Evolutionary conservation across 352 stramenopile species (phyloP).

Genomic region (Plasmopara viticola): DNA sequence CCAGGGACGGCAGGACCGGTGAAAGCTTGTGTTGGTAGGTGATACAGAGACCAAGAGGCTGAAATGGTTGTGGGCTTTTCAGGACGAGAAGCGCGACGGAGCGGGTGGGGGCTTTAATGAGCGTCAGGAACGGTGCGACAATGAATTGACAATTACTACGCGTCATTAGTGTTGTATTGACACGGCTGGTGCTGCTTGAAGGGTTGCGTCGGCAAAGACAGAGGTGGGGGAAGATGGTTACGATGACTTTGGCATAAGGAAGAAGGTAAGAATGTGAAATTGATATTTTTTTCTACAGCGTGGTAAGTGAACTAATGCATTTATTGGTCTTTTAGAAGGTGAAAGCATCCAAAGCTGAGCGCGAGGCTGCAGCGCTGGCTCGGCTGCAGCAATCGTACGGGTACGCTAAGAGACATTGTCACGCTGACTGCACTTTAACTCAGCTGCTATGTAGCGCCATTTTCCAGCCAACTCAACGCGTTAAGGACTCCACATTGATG

Average conservation of each 20-base stretch:
- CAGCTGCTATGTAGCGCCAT: slow-evolving; percentile 29
- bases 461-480: slow-evolving; percentile 29
- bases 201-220: slow-evolving; percentile 62
- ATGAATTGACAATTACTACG: neutral
- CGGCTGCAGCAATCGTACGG: slow-evolving; percentile 78
- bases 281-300: neutral
- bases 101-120: slow-evolving; percentile 81
- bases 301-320: neutral
- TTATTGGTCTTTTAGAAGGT: slow-evolving; percentile 32
- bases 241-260: slow-evolving; percentile 83
- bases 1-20: slow-evolving; percentile 58
- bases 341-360: slow-evolving; percentile 67
- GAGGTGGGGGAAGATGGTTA: slow-evolving; percentile 83
- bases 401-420: slow-evolving; percentile 14
- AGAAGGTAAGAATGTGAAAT: slow-evolving; percentile 37
- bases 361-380: slow-evolving; percentile 73
- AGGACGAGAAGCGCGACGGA: slow-evolving; percentile 78
- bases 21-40: slow-evolving; percentile 6
- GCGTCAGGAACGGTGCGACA: slow-evolving; percentile 62
- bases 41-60: neutral
- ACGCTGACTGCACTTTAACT: slow-evolving; percentile 1
- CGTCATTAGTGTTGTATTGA: too few relatives aligned
- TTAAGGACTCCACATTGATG: neutral
- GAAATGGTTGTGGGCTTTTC: slow-evolving; percentile 2
- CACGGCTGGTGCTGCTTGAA: slow-evolving; percentile 2